Conservation (phyloP, 2,329 filamentous ascomycete genomes). For the Sporothrix dimorphospora region DNA sequence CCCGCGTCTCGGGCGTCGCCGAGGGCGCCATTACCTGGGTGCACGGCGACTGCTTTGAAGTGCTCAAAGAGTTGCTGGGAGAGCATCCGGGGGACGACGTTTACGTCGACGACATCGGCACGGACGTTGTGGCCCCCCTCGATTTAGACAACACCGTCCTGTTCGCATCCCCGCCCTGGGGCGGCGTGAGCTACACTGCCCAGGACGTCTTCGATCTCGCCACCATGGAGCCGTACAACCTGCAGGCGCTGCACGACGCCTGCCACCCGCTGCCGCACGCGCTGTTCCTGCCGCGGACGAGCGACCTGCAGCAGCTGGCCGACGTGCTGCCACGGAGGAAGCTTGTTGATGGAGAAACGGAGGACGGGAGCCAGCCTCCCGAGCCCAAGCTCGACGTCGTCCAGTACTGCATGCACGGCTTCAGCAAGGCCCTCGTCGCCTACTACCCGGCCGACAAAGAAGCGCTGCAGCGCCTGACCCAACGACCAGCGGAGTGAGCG, state of each 20-base stretch:
- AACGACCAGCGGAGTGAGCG: neutral
- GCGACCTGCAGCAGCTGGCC: conserved; percentile 79
- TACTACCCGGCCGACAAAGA: conserved; percentile 55
- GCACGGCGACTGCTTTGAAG: conserved; percentile 81
- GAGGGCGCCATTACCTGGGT: conserved; percentile 79
- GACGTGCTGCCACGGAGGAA: conserved; percentile 48
- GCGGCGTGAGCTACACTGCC: conserved; percentile 58
- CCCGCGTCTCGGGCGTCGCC: conserved; percentile 77
- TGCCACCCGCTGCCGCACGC: conserved; percentile 66
- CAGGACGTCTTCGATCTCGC: conserved; percentile 78
- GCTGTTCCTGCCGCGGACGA: conserved; percentile 84
- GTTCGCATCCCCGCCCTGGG: conserved; percentile 65
- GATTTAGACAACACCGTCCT: conserved; percentile 50
- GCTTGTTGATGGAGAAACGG: conserved; percentile 33
- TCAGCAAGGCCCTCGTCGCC: conserved; percentile 79
- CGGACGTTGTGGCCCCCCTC: conserved; percentile 36
- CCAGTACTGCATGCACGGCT: conserved; percentile 90
- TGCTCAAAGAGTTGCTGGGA: conserved; percentile 48
- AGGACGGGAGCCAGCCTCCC: conserved; percentile 42
- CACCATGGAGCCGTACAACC: conserved; percentile 85
- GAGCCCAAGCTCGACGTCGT: conserved; percentile 67
- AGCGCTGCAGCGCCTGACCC: neutral
- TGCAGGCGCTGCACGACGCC: conserved; percentile 63
- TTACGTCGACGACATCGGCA: neutral
- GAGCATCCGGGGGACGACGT: neutral